Base-by-base conservation (phyloP, 768 basidiomycete genomes). In the Agrocybe chaxingu region DNA sequence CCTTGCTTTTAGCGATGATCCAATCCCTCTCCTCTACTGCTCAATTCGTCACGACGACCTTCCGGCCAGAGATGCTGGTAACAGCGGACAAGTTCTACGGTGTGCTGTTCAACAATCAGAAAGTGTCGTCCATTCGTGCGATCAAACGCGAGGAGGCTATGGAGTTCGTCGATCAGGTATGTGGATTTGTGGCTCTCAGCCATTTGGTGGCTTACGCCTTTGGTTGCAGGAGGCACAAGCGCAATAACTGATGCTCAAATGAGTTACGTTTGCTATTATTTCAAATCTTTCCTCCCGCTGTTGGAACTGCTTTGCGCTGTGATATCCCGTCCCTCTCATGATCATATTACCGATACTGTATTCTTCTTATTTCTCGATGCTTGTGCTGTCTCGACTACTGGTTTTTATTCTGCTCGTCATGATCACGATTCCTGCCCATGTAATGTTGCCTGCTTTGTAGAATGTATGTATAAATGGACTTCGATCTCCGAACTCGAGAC, bases 31-130 rank as follows among this genome's bases (percentile, higher is more conserved):
- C 95, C 0, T 76, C 81, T 5, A 86, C 84, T 0, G 96, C 89
- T 0, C 97, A 99, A 66, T 98, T 98, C 70, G 95, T 99, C 64
- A 96, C 92, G 31, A 99, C 97, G 2, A 99, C 97, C 2, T 99
- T 99, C 81, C 81, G 95, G 51, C 90, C 95, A 0, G 97, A 99
- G 71, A 94, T 99, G 89, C 75, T 98, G 51, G 89, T 91, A 2
- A 88, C 89, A 0, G 93, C 95, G 0, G 95, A 98, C 67, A 93
- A 96, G 63, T 98, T 96, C 66, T 98, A 98, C 55, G 97, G 97
- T 10, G 97, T 98, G 8, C 70, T 96, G 52, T 98, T 97, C 73
- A 92, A 96, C 68, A 92, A 89, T 59, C 91, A 96, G 63, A 98
- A 98, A 66, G 87, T 98, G 51, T 92, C 89, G 48, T 89, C 89